Conservation (phyloP, 176 grass and related monocot species). For the Lolium rigidum region DNA sequence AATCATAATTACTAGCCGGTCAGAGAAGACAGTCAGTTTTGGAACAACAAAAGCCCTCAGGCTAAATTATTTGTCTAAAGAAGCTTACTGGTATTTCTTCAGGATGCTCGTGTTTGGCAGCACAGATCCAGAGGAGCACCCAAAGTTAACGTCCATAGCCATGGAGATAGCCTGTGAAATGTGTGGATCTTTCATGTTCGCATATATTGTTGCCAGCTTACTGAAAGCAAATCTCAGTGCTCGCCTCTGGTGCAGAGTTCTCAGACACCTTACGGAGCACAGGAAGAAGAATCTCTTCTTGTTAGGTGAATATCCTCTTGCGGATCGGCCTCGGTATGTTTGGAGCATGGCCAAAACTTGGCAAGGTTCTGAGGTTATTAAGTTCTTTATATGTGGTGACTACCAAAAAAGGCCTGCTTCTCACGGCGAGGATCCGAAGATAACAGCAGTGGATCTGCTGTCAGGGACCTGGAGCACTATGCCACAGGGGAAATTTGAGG, state of each 20-base stretch:
- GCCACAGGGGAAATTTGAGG: neutral
- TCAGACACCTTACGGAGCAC: no score
- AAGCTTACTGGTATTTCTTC: no score
- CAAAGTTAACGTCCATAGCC: neutral
- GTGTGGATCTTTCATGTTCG: neutral
- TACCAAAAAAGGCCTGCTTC: neutral
- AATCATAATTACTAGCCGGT: no score
- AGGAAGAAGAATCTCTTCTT: neutral
- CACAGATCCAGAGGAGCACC: neutral
- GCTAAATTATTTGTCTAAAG: no score
- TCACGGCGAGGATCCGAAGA: neutral
- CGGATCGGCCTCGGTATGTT: neutral
- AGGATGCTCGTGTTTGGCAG: neutral
- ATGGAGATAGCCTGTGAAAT: neutral
- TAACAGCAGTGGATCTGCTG: neutral
- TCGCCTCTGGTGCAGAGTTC: no score
- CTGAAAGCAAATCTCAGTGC: neutral
- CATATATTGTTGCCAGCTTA: neutral
- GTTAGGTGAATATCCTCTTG: neutral
- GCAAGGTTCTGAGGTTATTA: neutral
- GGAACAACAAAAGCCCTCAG: no score
- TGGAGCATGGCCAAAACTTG: neutral
- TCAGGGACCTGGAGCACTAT: neutral
- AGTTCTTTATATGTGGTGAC: neutral
- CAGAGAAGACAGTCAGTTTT: no score